Evolutionary conservation across 169 alveolate species (phyloP), one percentile per base, ranked within the genome.

Genomic region (Plasmodium malariae): DNA sequence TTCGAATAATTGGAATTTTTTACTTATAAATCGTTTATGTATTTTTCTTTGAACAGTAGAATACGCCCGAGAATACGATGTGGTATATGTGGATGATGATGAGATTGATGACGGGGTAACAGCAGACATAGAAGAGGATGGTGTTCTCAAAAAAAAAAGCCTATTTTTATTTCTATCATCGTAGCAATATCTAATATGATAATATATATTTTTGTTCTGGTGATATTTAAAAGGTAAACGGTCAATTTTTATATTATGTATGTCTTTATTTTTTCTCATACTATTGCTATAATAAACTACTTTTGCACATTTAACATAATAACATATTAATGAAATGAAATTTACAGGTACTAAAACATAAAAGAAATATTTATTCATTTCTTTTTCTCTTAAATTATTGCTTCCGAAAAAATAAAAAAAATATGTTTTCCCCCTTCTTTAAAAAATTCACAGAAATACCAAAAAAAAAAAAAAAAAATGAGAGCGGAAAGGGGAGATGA

Each of bases 301-400:
- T 0, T 37, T 43, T 78, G 32, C 57, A 68, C 67, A 32, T 54
- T 57, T 30, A 17, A 63, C 40, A 68, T 78, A 45, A n/a, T n/a
- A n/a, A 45, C 68, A 78, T 34, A 68, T 5, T n/a, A 55, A 14
- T 37, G 45, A 55, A 30, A 55, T 73, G 26, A 73, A 73, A 34
- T 49, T n/a, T 62, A 40, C 19, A 34, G 63, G 26, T 43, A 78
- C 76, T 19, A 78, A n/a, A 17, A 78, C 14, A 40, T 26, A 37
- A 54, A 62, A 63, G 60, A 48, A 40, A 54, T 40, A 28, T 21
- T 40, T 63, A 57, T 73, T 73, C 87, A 73, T 73, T 73, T 73
- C 87, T 57, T 6, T 60, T 60, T 60, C 17, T 43, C 55, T 62
- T 62, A 40, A 30, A n/a, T n/a, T 40, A 30, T 36, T 68, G 26